phyloP scores from a whole-genome alignment of 1,284 basidiomycete species.

The Melampsora americana region DNA sequence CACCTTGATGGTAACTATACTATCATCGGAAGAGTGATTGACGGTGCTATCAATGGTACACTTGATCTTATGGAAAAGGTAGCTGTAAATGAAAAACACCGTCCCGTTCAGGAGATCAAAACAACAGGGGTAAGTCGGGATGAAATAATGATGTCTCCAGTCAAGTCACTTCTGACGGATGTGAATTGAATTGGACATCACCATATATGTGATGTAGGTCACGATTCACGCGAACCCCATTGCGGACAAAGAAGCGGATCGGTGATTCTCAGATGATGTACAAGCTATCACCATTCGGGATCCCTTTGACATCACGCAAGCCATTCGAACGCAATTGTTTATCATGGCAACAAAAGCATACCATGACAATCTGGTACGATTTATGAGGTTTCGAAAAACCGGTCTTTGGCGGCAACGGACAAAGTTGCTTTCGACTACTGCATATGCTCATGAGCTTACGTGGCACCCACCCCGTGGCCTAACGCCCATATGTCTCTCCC shows the following conservation, averaged over 20 bases:
- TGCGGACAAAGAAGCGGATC: slow-evolving; percentile 60
- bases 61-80: slow-evolving; percentile 84
- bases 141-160: not conserved
- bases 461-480: too few relatives aligned
- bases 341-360: too few relatives aligned
- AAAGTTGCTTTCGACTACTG: too few relatives aligned
- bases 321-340: too few relatives aligned
- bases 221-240: slow-evolving; percentile 94
- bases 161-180: slow-evolving; percentile 28
- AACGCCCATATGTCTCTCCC: too few relatives aligned
- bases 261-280: not conserved
- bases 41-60: slow-evolving; percentile 75
- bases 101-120: slow-evolving; percentile 78
- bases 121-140: slow-evolving; percentile 65
- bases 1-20: slow-evolving; percentile 92
- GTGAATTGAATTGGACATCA: slow-evolving; percentile 18
- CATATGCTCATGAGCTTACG: too few relatives aligned
- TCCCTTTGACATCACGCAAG: too few relatives aligned
- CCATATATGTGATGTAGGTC: slow-evolving; percentile 59
- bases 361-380: too few relatives aligned
- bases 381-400: too few relatives aligned
- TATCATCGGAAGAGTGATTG: slow-evolving; percentile 89
- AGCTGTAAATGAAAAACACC: slow-evolving; percentile 84
- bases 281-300: too few relatives aligned
- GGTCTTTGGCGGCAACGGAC: too few relatives aligned